These are phyloP conservation scores for Phaeomoniella chlamydospora DNA, from an alignment of 2,329 filamentous ascomycete genomes.

Conservation along the genomic window DNA sequence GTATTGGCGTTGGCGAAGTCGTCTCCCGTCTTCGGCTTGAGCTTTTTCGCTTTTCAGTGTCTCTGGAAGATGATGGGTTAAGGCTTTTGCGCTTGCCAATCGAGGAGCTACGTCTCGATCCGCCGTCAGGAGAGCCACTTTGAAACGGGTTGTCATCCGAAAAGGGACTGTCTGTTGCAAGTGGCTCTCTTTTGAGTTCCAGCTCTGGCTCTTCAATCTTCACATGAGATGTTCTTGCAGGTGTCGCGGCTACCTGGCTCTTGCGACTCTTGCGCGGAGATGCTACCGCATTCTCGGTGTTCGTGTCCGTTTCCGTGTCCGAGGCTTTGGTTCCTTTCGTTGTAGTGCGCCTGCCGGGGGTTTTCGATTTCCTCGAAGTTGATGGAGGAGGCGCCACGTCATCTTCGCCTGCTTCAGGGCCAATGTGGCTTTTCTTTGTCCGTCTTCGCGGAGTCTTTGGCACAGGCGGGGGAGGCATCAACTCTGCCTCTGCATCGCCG, in stretches of 20 bases:
- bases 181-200: slow-evolving; percentile 26
- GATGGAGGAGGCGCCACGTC: slow-evolving; percentile 16
- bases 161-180: slow-evolving; percentile 51
- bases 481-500: slow-evolving; percentile 16
- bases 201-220: slow-evolving; percentile 22
- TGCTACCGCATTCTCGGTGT: slow-evolving; percentile 22
- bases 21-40: slow-evolving; percentile 36
- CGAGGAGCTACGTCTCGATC: slow-evolving; percentile 32
- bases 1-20: slow-evolving; percentile 28
- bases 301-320: slow-evolving; percentile 35
- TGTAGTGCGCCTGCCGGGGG: slow-evolving; percentile 37
- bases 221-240: slow-evolving; percentile 14
- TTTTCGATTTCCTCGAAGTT: slow-evolving; percentile 37
- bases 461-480: slow-evolving; percentile 31
- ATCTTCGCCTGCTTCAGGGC: slow-evolving; percentile 21
- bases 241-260: slow-evolving; percentile 16
- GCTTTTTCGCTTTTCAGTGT: slow-evolving; percentile 9
- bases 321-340: slow-evolving; percentile 35
- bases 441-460: slow-evolving; percentile 37
- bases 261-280: slow-evolving; percentile 38
- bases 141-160: slow-evolving; percentile 89
- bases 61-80: slow-evolving; percentile 10
- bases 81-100: slow-evolving; percentile 9
- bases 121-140: slow-evolving; percentile 54
- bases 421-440: slow-evolving; percentile 22